A percentile compares a stretch with the other conserved stretches of the same genome.
Conservation (phyloP, 768 basidiomycete genomes). For the Auriscalpium microsporum region DNA sequence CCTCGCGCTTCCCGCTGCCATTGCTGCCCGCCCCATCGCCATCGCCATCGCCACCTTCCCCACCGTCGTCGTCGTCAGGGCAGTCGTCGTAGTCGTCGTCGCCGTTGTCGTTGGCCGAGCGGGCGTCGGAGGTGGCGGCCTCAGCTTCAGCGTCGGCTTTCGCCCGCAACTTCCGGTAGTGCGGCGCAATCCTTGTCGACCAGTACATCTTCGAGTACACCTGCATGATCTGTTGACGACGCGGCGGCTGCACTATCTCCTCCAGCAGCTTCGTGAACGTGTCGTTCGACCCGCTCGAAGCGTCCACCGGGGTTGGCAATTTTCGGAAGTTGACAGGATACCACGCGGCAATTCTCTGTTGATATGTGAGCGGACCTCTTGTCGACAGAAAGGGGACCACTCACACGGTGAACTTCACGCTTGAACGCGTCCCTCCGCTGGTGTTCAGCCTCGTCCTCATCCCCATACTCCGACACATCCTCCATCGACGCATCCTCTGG, state of each 20-base stretch:
- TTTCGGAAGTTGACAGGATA: background rate
- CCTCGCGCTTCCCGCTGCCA: no score
- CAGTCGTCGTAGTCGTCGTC: no score
- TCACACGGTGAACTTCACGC: background rate
- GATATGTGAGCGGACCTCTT: no score
- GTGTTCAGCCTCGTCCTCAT: background rate
- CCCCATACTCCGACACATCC: background rate
- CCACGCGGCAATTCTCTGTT: background rate
- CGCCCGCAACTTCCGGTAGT: background rate
- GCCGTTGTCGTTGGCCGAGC: background rate
- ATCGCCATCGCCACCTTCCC: background rate
- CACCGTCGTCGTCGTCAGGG: background rate
- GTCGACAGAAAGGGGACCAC: background rate
- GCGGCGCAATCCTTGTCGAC: background rate
- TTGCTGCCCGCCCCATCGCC: no score
- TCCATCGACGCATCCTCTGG: background rate
- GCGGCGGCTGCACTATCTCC: no score
- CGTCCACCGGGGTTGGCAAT: background rate
- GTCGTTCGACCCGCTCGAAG: background rate
- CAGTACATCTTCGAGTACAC: background rate
- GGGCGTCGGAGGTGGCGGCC: no score
- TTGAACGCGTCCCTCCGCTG: background rate
- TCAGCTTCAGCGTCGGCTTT: no score
- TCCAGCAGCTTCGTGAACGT: background rate
- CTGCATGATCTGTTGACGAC: background rate